These are phyloP conservation scores for Heterobasidion occidentale DNA, from an alignment of 1,284 basidiomycete species.

Conservation along the genomic window DNA sequence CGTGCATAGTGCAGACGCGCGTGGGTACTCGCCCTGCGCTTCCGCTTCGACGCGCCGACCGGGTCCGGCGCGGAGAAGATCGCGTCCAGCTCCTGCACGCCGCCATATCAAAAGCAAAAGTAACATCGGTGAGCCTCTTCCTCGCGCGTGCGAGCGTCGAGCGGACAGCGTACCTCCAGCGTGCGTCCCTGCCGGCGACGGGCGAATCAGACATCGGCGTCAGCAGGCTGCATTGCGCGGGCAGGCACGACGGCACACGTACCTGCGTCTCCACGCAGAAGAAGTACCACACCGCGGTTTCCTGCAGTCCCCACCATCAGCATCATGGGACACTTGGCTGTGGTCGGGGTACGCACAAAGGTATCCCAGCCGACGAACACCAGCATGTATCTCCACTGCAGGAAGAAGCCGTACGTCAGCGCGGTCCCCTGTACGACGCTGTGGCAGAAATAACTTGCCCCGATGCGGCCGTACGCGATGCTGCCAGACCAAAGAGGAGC, in stretches of 20 bases:
- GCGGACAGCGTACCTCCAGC: conserved; percentile 1
- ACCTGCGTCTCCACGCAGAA: conserved; percentile 25
- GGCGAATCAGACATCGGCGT: not conserved
- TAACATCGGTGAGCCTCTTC: not conserved
- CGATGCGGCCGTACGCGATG: conserved; percentile 2
- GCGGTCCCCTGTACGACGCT: too few species aligned
- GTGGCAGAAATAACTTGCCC: conserved; percentile 5
- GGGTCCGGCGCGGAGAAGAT: conserved; percentile 28
- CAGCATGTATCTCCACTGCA: conserved; percentile 17
- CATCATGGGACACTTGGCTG: not conserved
- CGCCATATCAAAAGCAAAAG: not conserved
- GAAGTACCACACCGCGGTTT: conserved; percentile 25
- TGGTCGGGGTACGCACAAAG: conserved; percentile 18
- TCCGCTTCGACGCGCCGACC: conserved; percentile 22
- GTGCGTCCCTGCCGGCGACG: conserved; percentile 1
- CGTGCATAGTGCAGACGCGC: not conserved
- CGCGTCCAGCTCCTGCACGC: conserved; percentile 26
- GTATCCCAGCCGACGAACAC: conserved; percentile 25
- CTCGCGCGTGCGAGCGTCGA: not conserved
- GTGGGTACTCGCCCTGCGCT: conserved; percentile 6
- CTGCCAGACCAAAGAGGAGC: not conserved
- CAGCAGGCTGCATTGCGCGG: too few species aligned
- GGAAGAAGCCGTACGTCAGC: conserved; percentile 16
- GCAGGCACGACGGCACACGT: not conserved
- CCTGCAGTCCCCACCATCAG: conserved; percentile 4